Evolutionary conservation across 1,139 yeast genomes (phyloP).

Genomic region (Scheffersomyces segobiensis): DNA sequence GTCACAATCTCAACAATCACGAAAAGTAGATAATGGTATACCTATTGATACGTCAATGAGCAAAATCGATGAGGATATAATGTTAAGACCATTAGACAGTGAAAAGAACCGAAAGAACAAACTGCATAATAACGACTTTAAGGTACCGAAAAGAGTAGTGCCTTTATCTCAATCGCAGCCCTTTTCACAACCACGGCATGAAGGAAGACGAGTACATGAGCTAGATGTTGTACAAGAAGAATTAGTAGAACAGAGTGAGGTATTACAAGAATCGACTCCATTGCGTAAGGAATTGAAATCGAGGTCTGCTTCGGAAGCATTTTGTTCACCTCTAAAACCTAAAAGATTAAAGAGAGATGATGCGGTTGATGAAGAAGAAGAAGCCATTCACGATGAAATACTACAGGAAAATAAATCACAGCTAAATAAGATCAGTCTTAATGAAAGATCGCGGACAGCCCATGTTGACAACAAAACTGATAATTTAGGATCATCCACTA

Average conservation of each 20-base stretch:
- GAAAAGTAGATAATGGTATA: slow-evolving; percentile 51
- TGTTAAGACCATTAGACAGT: slow-evolving; percentile 46
- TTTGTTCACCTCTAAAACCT: slow-evolving; percentile 1
- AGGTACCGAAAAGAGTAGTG: slow-evolving; percentile 44
- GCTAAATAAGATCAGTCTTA: neutral
- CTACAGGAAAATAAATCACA: neutral
- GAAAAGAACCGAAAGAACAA: slow-evolving; percentile 21
- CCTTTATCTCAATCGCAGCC: slow-evolving; percentile 46
- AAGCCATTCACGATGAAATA: neutral
- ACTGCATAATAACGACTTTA: slow-evolving; percentile 34
- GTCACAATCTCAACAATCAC: slow-evolving; percentile 65
- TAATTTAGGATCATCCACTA: neutral
- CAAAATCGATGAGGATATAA: slow-evolving; percentile 45
- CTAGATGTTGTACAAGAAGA: slow-evolving; percentile 5
- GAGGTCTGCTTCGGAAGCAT: slow-evolving; percentile 1
- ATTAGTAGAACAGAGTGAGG: slow-evolving; percentile 6
- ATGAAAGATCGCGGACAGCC: neutral
- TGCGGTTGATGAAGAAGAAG: neutral
- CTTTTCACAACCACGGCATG: slow-evolving; percentile 11
- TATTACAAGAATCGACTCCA: slow-evolving; percentile 5
- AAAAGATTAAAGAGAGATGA: slow-evolving; percentile 4
- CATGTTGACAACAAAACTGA: neutral
- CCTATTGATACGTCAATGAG: slow-evolving; percentile 40
- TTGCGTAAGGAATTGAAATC: neutral
- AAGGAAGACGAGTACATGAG: neutral